Conservation (phyloP, 352 stramenopile species). For the Phytophthora pisi region DNA sequence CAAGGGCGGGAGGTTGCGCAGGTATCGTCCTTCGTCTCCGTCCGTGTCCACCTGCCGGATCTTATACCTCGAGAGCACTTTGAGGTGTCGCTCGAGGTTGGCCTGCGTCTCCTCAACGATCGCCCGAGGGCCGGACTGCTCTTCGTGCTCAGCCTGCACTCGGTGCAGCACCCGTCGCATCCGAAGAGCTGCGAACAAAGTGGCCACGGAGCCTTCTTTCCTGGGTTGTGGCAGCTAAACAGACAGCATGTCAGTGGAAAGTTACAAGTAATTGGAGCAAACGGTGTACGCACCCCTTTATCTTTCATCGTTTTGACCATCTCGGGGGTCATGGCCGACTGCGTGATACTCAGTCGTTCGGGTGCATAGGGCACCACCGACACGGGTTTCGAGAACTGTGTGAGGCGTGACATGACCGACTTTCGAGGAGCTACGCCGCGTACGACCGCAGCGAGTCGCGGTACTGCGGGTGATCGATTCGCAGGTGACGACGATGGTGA, state of each 20-base stretch:
- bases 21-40: conserved; percentile 36
- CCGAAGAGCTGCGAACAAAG: conserved; percentile 63
- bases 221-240: background rate
- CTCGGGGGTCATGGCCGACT: conserved; percentile 50
- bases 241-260: too few species aligned
- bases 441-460: conserved; percentile 24
- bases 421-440: conserved; percentile 35
- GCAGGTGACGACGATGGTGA: background rate
- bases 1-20: conserved; percentile 51
- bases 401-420: conserved; percentile 59
- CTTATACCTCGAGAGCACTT: conserved; percentile 78
- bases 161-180: conserved; percentile 60
- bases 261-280: background rate
- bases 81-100: conserved; percentile 71
- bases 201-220: conserved; percentile 48
- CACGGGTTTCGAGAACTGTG: conserved; percentile 48
- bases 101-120: conserved; percentile 50
- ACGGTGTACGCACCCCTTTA: conserved; percentile 36
- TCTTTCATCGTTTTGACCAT: conserved; percentile 48
- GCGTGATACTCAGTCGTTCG: conserved; percentile 70
- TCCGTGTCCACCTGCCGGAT: conserved; percentile 64
- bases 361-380: conserved; percentile 70
- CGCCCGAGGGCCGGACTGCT: conserved; percentile 12
- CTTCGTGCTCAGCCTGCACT: conserved; percentile 25
- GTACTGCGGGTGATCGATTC: background rate